Base-by-base conservation (phyloP, 192 early-diverging fungal genomes). In the Thamnidium elegans region DNA sequence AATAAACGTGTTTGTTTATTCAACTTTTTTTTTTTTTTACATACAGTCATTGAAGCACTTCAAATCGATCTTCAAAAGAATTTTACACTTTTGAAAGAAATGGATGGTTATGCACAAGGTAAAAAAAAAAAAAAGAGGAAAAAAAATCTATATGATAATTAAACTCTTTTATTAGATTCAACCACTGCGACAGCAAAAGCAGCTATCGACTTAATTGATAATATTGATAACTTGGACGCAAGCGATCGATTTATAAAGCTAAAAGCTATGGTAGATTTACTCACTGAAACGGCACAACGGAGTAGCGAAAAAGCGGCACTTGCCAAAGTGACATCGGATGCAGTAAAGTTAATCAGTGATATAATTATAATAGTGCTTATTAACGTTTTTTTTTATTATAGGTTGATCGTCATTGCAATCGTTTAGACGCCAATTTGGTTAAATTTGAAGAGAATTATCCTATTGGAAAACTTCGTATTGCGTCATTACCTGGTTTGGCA, bases 231-330 rank as follows among this genome's bases (percentile, higher is more conserved):
- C 13, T 69, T 85, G 70, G 70, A 70, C 9, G 21, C 78, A 78
- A 46, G 47, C 76, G 19, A 71, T 79, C 50, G 76, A 72, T 9
- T 66, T 65, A 58, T 72, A 83, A 55, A 81, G 86, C 44, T 70
- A 79, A 23, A 77, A 75, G 30, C 70, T 70, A 50, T 53, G 78
- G 43, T 80, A 89, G 7, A 67, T 69, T 63, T 83, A n/a, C 86
- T 94, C 34, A 86, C 86, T 14, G 89, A 89, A 4, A 86, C 83
- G 20, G 67, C 94, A 17, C 87, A 92, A 69, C 85, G 92, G 58
- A 92, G 92, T 20, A 91, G 95, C 61, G 94, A 97, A 44, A 98
- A 96, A 61, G 91, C 96, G n/a, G 86, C 91, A 0, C 72, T 98
- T 20, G 93, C 96, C 5, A 89, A 88, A 34, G 89, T 94, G 51